phyloP scores from a whole-genome alignment of 805 yeast species.

The Saturnispora sekii region DNA sequence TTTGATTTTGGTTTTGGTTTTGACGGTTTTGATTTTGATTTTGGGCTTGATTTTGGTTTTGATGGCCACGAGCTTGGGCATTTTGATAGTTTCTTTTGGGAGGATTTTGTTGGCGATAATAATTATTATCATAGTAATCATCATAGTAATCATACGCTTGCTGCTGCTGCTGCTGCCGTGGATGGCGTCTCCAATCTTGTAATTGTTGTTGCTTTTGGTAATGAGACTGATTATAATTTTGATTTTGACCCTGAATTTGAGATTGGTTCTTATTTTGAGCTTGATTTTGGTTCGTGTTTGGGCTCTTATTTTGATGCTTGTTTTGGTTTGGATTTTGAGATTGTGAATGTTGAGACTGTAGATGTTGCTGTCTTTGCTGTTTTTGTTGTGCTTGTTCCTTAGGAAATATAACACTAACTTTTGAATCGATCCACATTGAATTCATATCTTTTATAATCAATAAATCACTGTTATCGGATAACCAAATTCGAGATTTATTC shows the following conservation, averaged over 20 bases:
- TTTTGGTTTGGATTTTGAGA: not conserved
- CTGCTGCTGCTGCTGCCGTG: not conserved
- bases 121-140: not conserved
- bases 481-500: slow-evolving; percentile 13
- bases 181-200: too few species aligned
- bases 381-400: not conserved
- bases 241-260: not conserved
- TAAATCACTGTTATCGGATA: slow-evolving; percentile 3
- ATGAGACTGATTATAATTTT: not conserved
- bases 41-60: not conserved
- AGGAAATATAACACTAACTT: slow-evolving; percentile 5
- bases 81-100: slow-evolving; percentile 1
- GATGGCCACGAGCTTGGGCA: not conserved
- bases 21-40: not conserved
- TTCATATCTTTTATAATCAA: slow-evolving; percentile 5
- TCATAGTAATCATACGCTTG: not conserved
- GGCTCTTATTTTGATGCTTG: not conserved
- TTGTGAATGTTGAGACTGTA: not conserved
- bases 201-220: too few species aligned
- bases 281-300: not conserved
- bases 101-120: not conserved
- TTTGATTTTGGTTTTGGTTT: not conserved
- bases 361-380: not conserved
- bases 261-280: not conserved
- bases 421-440: slow-evolving; percentile 6